Base-by-base conservation (phyloP, 2,329 filamentous ascomycete species). In the Hirsutella minnesotensis region DNA sequence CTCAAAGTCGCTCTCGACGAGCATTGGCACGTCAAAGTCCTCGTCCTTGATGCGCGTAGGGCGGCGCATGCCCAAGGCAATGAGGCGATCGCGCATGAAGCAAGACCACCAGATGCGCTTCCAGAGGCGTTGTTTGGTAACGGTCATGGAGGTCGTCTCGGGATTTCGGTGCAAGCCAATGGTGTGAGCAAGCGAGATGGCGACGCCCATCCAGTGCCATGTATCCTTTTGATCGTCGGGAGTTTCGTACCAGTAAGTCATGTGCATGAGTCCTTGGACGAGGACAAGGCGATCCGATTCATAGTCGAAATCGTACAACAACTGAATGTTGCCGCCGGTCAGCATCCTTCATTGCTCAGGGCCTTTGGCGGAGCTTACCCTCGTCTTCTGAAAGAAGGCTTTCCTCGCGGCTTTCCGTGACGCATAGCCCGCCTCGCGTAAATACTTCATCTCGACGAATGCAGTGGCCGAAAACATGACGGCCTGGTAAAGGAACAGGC, bases 131-230 rank as follows among this genome's bases (percentile, higher is more conserved):
- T 88, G 84, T 55, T 85, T 83, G 42, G 77, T 72, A 3, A 67
- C 63, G 33, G 83, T 75, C 75, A 95, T 86, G 52, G 77, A 81
- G 9, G 85, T 87, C 44, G 81, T 83, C 18, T 66, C 68, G 2
- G 88, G 87, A 54, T 95, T 86, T 48, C 89, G 83, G 62, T 96
- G 88, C 16, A 95, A 72, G 5, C 90, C 89, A 49, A 95, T 95
- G 12, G 89, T 95, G 61, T 95, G 87, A 41, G 88, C 89, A 38
- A 95, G 70, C 12, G 89, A 95, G 46, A 94, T 86, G 35, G 89
- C 90, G 31, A 95, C 86, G 16, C 90, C 90, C 86, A 95, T 94
- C 90, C 89, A 95, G 59, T 95, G 89, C 86, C 90, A 95, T 38
- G 89, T 95, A 60, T 95, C 90, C 62, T 95, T 95, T 58, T 95